A percentile compares a stretch with the other conserved stretches of the same genome.
Evolutionary conservation across 495 filamentous ascomycete genomes (phyloP).

Genomic region (Oleoguttula mirabilis): DNA sequence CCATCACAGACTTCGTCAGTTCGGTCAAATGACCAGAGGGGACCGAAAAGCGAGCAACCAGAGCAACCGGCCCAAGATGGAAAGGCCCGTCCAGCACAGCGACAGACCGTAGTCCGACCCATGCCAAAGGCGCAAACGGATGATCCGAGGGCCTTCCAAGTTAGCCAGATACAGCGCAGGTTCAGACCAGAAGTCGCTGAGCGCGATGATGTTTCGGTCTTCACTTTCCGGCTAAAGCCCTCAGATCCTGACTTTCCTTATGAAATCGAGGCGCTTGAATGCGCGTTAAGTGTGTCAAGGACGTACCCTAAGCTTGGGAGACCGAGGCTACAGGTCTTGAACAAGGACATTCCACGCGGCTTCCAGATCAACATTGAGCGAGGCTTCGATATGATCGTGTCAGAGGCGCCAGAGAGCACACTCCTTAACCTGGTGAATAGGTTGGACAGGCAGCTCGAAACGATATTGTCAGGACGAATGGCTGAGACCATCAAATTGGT

Average conservation of each 20-base stretch:
- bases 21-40: background rate
- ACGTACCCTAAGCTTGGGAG: conserved; percentile 41
- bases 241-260: conserved; percentile 87
- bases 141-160: conserved; percentile 63
- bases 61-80: too few species aligned
- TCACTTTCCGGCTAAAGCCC: conserved; percentile 55
- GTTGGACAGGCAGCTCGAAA: conserved; percentile 64
- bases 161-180: conserved; percentile 61
- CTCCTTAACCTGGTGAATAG: conserved; percentile 57
- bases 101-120: conserved; percentile 46
- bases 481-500: conserved; percentile 72
- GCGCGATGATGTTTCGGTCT: conserved; percentile 40
- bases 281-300: conserved; percentile 54
- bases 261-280: conserved; percentile 59
- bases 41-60: too few species aligned
- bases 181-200: conserved; percentile 50
- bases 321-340: conserved; percentile 54
- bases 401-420: conserved; percentile 43
- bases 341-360: conserved; percentile 65
- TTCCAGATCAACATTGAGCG: conserved; percentile 70
- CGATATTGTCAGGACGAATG: conserved; percentile 56
- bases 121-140: conserved; percentile 50
- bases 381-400: conserved; percentile 60
- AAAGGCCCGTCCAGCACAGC: background rate
- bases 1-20: background rate